Evolutionary conservation across 345 rosid genomes (phyloP), one percentile per base, ranked within the genome.

Genomic region (Euphorbia lathyris): DNA sequence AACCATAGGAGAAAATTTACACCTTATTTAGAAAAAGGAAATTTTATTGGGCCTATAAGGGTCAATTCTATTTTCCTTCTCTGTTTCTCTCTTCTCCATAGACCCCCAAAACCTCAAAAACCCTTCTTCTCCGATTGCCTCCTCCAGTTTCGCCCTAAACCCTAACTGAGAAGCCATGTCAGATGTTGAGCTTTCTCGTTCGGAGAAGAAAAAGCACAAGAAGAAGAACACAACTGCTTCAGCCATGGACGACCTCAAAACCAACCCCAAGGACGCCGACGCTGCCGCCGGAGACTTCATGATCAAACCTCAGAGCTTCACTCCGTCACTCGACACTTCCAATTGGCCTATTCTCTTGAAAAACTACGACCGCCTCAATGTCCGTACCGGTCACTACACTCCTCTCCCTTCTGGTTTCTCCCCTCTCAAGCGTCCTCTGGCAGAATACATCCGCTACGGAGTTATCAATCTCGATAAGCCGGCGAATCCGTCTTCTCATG

Each of bases 301-400:
- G 86, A 93, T 93, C 86, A 93, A 91, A 75, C 98, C 98, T 0
- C 94, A 86, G 72, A 85, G 73, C 59, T 81, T 80, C 84, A 89
- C 94, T 11, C 98, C 97, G 5, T 12, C 95, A 14, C 74, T 88
- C 58, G 96, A 93, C 82, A 88, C 98, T 4, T 93, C 98, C 0
- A 68, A 89, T 32, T 93, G 98, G 98, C 98, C 98, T 0, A 85
- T 94, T 50, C 93, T 94, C 6, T 82, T 94, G 72, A 94, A 91
- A 80, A 94, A 94, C 90, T 94, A 94, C 74, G 83, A 86, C 80
- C 91, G 82, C 40, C 98, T 94, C 82, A 93, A 93, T 75, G 90
- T 91, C 16, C 90, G 98, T 23, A 93, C 97, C 25, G 98, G 98
- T 0, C 98, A 93, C 88, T 93, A 91, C 86, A 93, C 98, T 9